Evolutionary conservation across 805 yeast species (phyloP).

Genomic region (Komagataella mondaviorum): DNA sequence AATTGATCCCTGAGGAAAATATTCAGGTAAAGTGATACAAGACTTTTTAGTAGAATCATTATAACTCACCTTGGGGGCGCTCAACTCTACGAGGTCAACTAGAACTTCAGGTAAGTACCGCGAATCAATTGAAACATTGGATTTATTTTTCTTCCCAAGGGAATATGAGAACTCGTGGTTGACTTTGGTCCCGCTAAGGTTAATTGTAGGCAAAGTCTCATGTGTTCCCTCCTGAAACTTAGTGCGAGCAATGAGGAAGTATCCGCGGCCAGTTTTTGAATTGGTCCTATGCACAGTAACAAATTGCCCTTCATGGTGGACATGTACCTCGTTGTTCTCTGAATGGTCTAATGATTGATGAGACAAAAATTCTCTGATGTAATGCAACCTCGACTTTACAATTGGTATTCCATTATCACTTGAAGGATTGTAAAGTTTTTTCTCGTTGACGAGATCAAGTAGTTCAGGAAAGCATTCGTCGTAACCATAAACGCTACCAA

Average conservation of each 20-base stretch:
- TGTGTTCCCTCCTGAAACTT: conserved; percentile 42
- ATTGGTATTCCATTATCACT: conserved; percentile 50
- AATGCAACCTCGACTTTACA: conserved; percentile 49
- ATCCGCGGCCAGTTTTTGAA: conserved; percentile 77
- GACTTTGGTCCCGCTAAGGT: conserved; percentile 46
- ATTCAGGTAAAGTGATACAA: conserved; percentile 39
- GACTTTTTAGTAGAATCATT: conserved; percentile 30
- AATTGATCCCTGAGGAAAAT: conserved; percentile 84
- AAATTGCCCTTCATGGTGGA: conserved; percentile 87
- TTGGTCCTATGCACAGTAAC: conserved; percentile 83
- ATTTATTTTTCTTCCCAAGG: conserved; percentile 40
- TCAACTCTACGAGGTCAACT: conserved; percentile 31
- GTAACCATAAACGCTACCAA: conserved; percentile 88
- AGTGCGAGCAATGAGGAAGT: conserved; percentile 78
- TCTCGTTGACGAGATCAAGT: conserved; percentile 70
- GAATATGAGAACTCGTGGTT: conserved; percentile 44
- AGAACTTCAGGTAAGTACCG: conserved; percentile 49
- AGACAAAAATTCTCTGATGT: conserved; percentile 44
- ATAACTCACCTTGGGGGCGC: conserved; percentile 29
- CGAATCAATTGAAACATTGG: conserved; percentile 19
- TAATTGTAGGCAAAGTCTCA: conserved; percentile 45
- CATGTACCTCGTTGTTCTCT: conserved; percentile 71
- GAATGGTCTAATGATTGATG: conserved; percentile 39
- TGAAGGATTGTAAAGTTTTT: conserved; percentile 41
- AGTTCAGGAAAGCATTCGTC: conserved; percentile 84